Evolutionary conservation across 306 rosid genomes (phyloP), one percentile per base, ranked within the genome.

Genomic region (Ochetophila trinervis): DNA sequence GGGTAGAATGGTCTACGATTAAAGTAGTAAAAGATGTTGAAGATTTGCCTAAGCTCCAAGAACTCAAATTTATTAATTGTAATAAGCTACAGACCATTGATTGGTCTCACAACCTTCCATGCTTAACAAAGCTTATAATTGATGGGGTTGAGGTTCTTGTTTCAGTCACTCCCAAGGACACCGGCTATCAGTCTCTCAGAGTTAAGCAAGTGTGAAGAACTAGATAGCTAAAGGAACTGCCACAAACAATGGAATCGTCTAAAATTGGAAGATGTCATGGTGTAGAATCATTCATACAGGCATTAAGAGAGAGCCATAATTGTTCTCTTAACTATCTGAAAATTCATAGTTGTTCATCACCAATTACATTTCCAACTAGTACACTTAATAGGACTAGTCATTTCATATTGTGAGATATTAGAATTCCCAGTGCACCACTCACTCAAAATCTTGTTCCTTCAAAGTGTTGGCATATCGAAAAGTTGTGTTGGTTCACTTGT

Each of bases 111-210:
- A 3, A 14, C 10, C 51, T 65, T 35, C 70, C 36, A 9, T 74
- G 70, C 45, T 58, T 67, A 49, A 68, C 60, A 35, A n/a, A 36
- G 11, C n/a, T 27, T 30, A 23, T 36, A n/a, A n/a, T n/a, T n/a
- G n/a, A n/a, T n/a, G n/a, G n/a, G n/a, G n/a, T n/a, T n/a, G n/a
- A n/a, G n/a, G n/a, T n/a, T n/a, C n/a, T n/a, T n/a, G n/a, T n/a
- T n/a, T n/a, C n/a, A n/a, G n/a, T 15, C 40, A 20, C 10, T 36
- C 32, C 32, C 14, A 16, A 55, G 2, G 11, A 75, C 67, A 19
- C 76, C 72, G 4, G 23, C n/a, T 50, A n/a, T n/a, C n/a, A n/a
- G n/a, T n/a, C n/a, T n/a, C 32, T 75, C 27, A 49, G 50, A 45
- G 48, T 22, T 69, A 1, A 0, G 15, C 16, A 24, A 13, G 14